These are phyloP conservation scores for Colletotrichum brevisporum DNA, from an alignment of 2,329 filamentous ascomycete species.

Conservation along the genomic window DNA sequence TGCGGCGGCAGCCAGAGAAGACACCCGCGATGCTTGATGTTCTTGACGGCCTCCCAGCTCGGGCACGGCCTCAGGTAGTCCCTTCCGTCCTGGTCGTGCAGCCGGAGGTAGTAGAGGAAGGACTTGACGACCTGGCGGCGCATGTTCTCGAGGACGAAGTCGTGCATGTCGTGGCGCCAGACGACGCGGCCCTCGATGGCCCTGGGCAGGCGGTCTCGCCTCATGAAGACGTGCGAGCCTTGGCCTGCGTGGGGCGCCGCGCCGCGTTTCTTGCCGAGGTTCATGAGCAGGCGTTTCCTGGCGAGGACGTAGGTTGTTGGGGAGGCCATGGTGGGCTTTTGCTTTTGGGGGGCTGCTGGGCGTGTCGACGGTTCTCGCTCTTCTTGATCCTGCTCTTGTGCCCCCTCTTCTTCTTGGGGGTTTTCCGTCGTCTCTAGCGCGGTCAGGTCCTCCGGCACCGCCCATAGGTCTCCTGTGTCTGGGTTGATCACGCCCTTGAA, in stretches of 20 bases:
- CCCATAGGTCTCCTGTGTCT: constrained; percentile 66
- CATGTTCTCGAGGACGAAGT: constrained; percentile 65
- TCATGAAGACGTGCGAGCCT: constrained; percentile 29
- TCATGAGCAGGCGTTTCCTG: constrained; percentile 22
- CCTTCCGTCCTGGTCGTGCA: constrained; percentile 47
- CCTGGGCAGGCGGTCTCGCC: constrained; percentile 11
- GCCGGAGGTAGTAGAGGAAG: constrained; percentile 56
- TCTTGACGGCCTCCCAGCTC: constrained; percentile 60
- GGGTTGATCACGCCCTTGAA: constrained; percentile 72
- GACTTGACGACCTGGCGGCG: constrained; percentile 61
- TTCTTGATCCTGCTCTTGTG: not conserved
- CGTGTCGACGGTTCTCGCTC: not conserved
- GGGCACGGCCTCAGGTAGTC: constrained; percentile 59
- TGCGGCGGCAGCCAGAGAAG: constrained; percentile 56
- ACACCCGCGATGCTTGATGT: constrained; percentile 58
- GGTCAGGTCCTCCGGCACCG: constrained; percentile 60
- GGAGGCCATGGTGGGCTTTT: not conserved
- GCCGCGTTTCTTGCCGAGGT: constrained; percentile 43
- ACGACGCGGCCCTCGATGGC: constrained; percentile 43
- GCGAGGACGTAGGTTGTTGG: constrained; percentile 34
- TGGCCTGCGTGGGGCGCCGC: constrained; percentile 26
- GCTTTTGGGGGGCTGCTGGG: not conserved
- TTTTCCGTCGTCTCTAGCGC: not conserved
- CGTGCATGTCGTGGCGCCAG: constrained; percentile 71
- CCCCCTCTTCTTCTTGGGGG: not conserved